phyloP scores from a whole-genome alignment of 2,329 filamentous ascomycete genomes.

The Epichloe gansuensis region DNA sequence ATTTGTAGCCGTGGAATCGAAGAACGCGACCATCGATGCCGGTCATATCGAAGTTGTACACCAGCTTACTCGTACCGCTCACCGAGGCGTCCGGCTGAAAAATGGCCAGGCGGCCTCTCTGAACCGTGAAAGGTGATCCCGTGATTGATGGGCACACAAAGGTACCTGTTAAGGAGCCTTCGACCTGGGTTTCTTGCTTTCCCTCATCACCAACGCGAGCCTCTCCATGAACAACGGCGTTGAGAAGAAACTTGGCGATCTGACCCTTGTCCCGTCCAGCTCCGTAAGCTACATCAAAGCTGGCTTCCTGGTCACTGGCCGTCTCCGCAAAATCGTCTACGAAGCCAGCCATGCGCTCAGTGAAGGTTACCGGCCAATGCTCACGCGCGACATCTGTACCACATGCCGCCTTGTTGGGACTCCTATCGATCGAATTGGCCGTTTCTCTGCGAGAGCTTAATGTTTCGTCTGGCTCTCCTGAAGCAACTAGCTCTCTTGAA shows the following conservation, averaged over 20 bases:
- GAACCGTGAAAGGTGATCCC: constrained; percentile 49
- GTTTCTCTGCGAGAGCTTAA: no score
- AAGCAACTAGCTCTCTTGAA: no score
- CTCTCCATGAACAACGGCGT: constrained; percentile 32
- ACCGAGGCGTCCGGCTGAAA: constrained; percentile 41
- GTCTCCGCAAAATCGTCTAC: constrained; percentile 35
- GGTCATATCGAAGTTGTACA: constrained; percentile 50
- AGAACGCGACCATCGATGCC: constrained; percentile 39
- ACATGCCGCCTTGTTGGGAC: no score
- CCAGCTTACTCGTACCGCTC: constrained; percentile 45
- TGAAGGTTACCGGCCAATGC: constrained; percentile 36
- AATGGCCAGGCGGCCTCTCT: constrained; percentile 43
- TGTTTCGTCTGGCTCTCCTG: no score
- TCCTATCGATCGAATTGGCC: no score
- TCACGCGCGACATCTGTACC: background rate
- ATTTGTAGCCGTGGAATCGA: constrained; percentile 51
- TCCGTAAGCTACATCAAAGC: constrained; percentile 40
- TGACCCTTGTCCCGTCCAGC: constrained; percentile 42
- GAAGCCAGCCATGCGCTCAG: constrained; percentile 52
- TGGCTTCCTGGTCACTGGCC: constrained; percentile 32
- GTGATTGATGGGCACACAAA: constrained; percentile 27
- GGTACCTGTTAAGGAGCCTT: constrained; percentile 40
- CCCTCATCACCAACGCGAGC: background rate
- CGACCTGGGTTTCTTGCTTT: constrained; percentile 22
- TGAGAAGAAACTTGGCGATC: constrained; percentile 46